These are phyloP conservation scores for Fusarium buxicola DNA, from an alignment of 2,329 filamentous ascomycete genomes.

Conservation along the genomic window DNA sequence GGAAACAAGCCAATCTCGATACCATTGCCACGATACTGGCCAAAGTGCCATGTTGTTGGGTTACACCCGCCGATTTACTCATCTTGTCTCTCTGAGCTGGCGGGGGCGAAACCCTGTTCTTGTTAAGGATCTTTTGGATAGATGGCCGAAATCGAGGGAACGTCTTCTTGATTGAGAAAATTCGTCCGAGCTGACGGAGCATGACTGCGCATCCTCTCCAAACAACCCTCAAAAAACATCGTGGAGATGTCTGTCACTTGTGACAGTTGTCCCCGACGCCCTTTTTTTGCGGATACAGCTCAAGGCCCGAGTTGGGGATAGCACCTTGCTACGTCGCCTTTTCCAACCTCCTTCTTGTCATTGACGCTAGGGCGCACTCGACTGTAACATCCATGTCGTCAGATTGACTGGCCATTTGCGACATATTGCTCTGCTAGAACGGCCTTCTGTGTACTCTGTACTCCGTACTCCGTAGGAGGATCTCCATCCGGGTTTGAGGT, in stretches of 20 bases:
- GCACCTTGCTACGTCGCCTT: slow-evolving; percentile 5
- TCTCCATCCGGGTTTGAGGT: slow-evolving; percentile 23
- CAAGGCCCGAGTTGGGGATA: slow-evolving; percentile 14
- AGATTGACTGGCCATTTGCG: slow-evolving; percentile 28
- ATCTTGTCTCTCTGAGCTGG: slow-evolving; percentile 1
- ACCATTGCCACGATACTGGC: slow-evolving; percentile 4
- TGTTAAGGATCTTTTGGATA: background rate
- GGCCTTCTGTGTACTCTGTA: background rate
- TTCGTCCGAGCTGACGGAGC: background rate
- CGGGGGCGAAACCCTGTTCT: slow-evolving; percentile 7
- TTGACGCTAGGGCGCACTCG: slow-evolving; percentile 14
- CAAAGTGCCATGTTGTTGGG: slow-evolving; percentile 15
- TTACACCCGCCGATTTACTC: slow-evolving; percentile 1
- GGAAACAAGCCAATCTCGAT: slow-evolving; percentile 33
- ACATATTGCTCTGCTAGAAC: background rate
- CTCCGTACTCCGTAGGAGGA: background rate
- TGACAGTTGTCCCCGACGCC: slow-evolving; percentile 6
- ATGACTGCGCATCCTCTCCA: background rate
- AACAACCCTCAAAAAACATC: background rate
- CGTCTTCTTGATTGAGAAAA: background rate
- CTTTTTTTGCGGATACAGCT: slow-evolving; percentile 14
- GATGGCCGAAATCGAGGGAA: background rate
- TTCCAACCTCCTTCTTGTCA: slow-evolving; percentile 4
- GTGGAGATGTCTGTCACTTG: slow-evolving; percentile 2
- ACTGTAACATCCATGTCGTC: slow-evolving; percentile 16